Conservation (phyloP, 768 basidiomycete genomes). For the Rhizopogon vesiculosus region DNA sequence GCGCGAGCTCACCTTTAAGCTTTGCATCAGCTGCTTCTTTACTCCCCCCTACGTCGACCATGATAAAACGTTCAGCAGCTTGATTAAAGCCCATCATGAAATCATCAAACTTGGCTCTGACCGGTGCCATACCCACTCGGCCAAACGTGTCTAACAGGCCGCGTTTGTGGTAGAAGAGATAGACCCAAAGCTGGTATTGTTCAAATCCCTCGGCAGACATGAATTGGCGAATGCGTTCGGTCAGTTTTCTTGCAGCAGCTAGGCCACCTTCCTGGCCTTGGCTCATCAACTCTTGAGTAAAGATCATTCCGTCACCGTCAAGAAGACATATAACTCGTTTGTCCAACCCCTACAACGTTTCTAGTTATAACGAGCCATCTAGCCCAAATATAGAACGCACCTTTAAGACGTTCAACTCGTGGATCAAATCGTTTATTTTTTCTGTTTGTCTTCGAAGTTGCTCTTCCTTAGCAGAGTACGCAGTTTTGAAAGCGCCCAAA, state of each 20-base stretch:
- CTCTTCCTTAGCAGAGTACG: constrained; percentile 19
- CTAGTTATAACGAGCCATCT: not conserved
- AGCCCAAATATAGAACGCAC: constrained; percentile 8
- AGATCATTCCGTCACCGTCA: constrained; percentile 65
- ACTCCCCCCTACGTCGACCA: constrained; percentile 64
- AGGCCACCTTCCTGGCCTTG: constrained; percentile 57
- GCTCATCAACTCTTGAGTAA: constrained; percentile 45
- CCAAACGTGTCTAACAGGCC: constrained; percentile 50
- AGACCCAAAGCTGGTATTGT: constrained; percentile 51
- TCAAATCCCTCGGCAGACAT: constrained; percentile 19
- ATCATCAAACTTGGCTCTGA: constrained; percentile 48
- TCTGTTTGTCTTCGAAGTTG: constrained; percentile 13
- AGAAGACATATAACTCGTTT: constrained; percentile 42
- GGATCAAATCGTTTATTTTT: constrained; percentile 8
- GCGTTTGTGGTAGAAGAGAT: constrained; percentile 59
- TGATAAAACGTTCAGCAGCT: constrained; percentile 58
- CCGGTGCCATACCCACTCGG: constrained; percentile 27
- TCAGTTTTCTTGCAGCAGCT: constrained; percentile 46
- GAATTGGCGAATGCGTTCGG: constrained; percentile 22
- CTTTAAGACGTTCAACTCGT: constrained; percentile 25
- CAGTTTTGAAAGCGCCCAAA: constrained; percentile 19
- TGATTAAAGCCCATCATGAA: constrained; percentile 70
- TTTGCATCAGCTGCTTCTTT: constrained; percentile 78
- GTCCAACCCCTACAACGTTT: constrained; percentile 21
- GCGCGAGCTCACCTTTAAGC: constrained; percentile 51